A percentile compares a stretch with the other conserved stretches of the same genome.
phyloP scores from a whole-genome alignment of 1,284 basidiomycete genomes.

The Boletus sp. region DNA sequence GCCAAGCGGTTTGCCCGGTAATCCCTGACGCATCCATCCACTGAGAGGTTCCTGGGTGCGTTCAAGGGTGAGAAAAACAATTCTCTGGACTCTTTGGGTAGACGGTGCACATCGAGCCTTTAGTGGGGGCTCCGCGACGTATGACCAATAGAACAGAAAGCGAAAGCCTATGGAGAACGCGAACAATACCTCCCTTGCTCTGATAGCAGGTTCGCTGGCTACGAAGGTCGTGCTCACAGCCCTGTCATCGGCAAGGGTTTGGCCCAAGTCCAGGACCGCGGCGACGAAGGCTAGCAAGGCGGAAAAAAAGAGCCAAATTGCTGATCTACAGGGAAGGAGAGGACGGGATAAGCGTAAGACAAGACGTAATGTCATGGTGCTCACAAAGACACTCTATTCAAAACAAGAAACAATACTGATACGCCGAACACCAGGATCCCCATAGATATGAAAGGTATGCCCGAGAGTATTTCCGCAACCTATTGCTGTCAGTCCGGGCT shows the following conservation, averaged over 20 bases:
- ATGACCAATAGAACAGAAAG: conserved; percentile 68
- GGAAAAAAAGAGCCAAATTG: conserved; percentile 55
- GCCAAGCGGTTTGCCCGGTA: conserved; percentile 51
- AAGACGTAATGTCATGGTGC: conserved; percentile 25
- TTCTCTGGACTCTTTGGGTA: conserved; percentile 13
- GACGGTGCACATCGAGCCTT: conserved; percentile 36
- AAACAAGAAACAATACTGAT: conserved; percentile 57
- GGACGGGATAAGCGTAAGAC: conserved; percentile 1
- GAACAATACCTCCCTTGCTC: conserved; percentile 58
- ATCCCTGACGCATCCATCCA: conserved; percentile 65
- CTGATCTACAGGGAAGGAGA: conserved; percentile 40
- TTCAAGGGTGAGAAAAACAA: conserved; percentile 21
- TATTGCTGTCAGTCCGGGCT: conserved; percentile 29
- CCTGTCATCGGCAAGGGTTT: conserved; percentile 47
- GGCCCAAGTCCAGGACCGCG: conserved; percentile 63
- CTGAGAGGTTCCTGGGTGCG: conserved; percentile 41
- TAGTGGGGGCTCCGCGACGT: conserved; percentile 55
- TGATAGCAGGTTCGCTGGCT: conserved; percentile 40
- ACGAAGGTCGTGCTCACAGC: conserved; percentile 23
- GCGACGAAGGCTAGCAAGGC: conserved; percentile 59
- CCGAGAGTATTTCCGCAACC: conserved; percentile 60
- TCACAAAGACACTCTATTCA: conserved; percentile 58
- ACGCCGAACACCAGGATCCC: conserved; percentile 67
- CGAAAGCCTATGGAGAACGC: conserved; percentile 57
- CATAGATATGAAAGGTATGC: conserved; percentile 66